phyloP scores from a whole-genome alignment of 139 green algal genomes.

The Tetradesmus obliquus region DNA sequence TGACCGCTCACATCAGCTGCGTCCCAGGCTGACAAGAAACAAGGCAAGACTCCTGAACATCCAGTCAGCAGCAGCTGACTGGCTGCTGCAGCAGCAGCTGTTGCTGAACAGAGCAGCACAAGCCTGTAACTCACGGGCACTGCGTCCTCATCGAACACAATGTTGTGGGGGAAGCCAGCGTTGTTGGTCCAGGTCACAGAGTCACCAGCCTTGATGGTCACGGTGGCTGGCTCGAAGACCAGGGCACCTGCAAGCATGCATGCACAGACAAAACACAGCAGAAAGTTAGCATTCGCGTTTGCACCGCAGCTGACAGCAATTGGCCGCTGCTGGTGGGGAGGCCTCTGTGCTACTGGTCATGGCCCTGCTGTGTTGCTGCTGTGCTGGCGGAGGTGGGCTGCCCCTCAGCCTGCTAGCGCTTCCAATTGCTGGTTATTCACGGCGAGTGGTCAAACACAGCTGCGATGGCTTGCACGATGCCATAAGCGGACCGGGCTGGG shows the following conservation, averaged over 20 bases:
- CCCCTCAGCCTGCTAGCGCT: background rate
- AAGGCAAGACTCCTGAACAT: too few relatives aligned
- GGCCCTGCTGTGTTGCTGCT: background rate
- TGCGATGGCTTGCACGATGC: background rate
- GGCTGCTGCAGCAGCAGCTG: too few relatives aligned
- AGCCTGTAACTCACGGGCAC: conserved; percentile 75
- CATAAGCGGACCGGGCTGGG: background rate
- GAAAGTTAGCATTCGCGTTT: background rate
- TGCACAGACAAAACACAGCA: background rate
- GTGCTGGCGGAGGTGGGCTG: background rate
- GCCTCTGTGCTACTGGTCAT: background rate
- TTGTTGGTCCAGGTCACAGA: conserved; percentile 88
- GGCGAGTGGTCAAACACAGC: too few relatives aligned
- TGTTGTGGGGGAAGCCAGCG: conserved; percentile 89
- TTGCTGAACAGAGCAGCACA: background rate
- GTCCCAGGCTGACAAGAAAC: too few relatives aligned
- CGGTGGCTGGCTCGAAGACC: conserved; percentile 64
- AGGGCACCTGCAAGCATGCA: conserved; percentile 57
- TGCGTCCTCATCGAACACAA: conserved; percentile 96
- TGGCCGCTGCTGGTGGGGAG: background rate
- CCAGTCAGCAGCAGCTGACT: too few relatives aligned
- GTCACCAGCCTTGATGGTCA: conserved; percentile 87
- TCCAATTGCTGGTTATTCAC: background rate
- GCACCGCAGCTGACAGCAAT: background rate
- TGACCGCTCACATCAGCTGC: too few relatives aligned